Evolutionary conservation across 2,329 filamentous ascomycete genomes (phyloP).

Genomic region (Penicillium italicum): DNA sequence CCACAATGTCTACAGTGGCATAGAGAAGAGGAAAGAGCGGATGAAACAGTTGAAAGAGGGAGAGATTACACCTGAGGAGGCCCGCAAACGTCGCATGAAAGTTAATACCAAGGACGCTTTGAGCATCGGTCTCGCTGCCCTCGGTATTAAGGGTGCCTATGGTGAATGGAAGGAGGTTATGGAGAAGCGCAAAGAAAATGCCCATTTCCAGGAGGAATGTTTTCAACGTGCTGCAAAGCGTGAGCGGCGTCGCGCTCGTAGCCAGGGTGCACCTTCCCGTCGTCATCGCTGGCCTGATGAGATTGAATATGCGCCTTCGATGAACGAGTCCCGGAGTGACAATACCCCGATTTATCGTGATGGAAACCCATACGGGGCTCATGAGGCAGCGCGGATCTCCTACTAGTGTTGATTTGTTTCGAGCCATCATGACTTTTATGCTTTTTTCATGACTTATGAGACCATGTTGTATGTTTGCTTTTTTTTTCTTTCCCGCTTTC

Average conservation of each 20-base stretch:
- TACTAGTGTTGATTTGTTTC: constrained; percentile 11
- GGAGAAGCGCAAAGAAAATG: constrained; percentile 55
- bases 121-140: constrained; percentile 63
- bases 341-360: constrained; percentile 10
- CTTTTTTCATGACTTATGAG: constrained; percentile 13
- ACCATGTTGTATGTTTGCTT: not conserved
- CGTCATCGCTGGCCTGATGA: constrained; percentile 30
- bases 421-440: not conserved
- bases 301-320: constrained; percentile 23
- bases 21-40: constrained; percentile 61
- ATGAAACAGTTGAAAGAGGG: constrained; percentile 59
- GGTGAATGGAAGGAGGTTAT: constrained; percentile 66
- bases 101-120: constrained; percentile 62
- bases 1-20: constrained; percentile 60
- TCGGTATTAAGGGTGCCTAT: constrained; percentile 65
- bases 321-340: not conserved
- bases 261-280: constrained; percentile 15
- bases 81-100: constrained; percentile 60
- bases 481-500: not conserved
- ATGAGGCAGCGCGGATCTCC: constrained; percentile 14
- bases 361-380: constrained; percentile 16
- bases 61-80: constrained; percentile 60
- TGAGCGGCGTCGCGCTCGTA: constrained; percentile 40
- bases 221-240: constrained; percentile 44
- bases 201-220: constrained; percentile 52